Evolutionary conservation across 768 basidiomycete species (phyloP).

Genomic region (Xerocomellus dryophilus): DNA sequence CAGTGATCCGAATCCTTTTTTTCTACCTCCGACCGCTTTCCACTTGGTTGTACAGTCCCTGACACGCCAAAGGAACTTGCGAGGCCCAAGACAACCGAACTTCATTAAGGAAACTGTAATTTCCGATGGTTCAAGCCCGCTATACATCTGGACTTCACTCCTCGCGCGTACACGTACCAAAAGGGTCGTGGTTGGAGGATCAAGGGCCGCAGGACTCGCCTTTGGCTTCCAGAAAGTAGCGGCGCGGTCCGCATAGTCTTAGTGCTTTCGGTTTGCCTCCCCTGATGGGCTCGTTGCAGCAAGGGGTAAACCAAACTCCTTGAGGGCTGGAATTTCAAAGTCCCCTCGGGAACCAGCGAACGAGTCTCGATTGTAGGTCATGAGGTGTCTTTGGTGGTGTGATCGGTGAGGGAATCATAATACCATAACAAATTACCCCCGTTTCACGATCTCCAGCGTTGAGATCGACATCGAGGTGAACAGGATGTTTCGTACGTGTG

Average conservation of each 20-base stretch:
- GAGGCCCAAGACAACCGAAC: slow-evolving; percentile 20
- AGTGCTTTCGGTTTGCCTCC: slow-evolving; percentile 28
- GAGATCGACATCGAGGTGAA: slow-evolving; percentile 12
- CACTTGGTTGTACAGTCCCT: slow-evolving; percentile 8
- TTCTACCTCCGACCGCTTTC: slow-evolving; percentile 1
- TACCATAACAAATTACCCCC: slow-evolving; percentile 15
- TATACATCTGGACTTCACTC: slow-evolving; percentile 1
- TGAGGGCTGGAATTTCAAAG: slow-evolving; percentile 25
- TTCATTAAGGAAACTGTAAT: slow-evolving; percentile 21
- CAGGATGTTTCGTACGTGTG: slow-evolving; percentile 16
- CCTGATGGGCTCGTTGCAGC: slow-evolving; percentile 30
- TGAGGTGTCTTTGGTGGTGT: slow-evolving; percentile 4
- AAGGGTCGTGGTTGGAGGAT: slow-evolving; percentile 23
- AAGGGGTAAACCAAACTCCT: slow-evolving; percentile 17
- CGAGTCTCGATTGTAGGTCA: slow-evolving; percentile 17
- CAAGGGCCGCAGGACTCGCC: slow-evolving; percentile 11
- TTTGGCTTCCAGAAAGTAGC: slow-evolving; percentile 17
- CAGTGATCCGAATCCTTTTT: slow-evolving; percentile 2
- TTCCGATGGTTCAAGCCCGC: slow-evolving; percentile 17
- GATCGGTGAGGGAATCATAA: slow-evolving; percentile 16
- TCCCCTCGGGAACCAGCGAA: slow-evolving; percentile 16
- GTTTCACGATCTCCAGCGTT: slow-evolving; percentile 15
- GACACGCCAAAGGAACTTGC: slow-evolving; percentile 17
- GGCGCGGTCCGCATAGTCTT: slow-evolving; percentile 12
- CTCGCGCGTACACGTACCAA: slow-evolving; percentile 19